Percentiles rank a stretch among this genome's conserved stretches.
Evolutionary conservation across 73 alveolate species (phyloP).

Genomic region (Paramecium bursaria): DNA sequence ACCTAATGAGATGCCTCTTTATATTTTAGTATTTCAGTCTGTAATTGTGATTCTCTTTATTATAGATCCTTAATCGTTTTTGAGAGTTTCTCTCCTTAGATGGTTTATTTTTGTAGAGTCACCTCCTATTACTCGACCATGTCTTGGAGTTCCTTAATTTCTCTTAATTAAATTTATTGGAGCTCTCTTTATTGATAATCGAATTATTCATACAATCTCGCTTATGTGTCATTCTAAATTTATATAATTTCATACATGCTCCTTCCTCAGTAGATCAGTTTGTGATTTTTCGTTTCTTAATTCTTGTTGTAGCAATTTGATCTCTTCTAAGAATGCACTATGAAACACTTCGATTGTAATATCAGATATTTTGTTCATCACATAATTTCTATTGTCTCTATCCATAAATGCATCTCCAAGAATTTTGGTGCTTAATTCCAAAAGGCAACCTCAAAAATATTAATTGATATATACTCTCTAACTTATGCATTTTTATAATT

Average conservation of each 20-base stretch:
- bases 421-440: no score
- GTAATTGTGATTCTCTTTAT: not conserved
- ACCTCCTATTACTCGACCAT: not conserved
- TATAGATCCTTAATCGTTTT: not conserved
- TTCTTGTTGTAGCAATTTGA: not conserved
- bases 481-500: no score
- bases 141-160: not conserved
- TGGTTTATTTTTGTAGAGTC: not conserved
- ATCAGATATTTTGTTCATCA: conserved; percentile 22
- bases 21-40: not conserved
- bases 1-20: not conserved
- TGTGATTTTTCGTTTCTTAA: no score
- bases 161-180: not conserved
- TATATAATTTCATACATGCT: no score
- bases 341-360: not conserved
- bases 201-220: no score
- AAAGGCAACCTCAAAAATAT: no score
- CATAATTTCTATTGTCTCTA: not conserved
- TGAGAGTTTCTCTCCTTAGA: not conserved
- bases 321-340: not conserved
- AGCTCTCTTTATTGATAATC: not conserved
- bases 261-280: not conserved
- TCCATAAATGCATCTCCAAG: no score
- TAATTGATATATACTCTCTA: no score
- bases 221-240: not conserved